These are phyloP conservation scores for Sporobolomyces roseus DNA, from an alignment of 768 basidiomycete species.

Conservation along the genomic window DNA sequence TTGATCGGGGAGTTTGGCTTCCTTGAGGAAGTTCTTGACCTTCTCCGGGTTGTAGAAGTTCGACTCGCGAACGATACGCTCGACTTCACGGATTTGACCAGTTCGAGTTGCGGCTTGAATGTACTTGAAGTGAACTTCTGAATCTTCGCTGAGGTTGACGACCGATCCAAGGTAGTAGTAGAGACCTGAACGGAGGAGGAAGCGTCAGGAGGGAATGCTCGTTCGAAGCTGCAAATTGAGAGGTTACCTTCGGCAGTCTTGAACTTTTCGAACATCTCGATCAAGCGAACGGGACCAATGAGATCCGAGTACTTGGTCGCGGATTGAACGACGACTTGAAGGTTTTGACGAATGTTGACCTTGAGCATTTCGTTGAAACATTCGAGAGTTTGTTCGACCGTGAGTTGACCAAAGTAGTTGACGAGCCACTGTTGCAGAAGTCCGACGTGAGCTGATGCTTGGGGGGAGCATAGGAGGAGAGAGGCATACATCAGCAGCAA, in stretches of 20 bases:
- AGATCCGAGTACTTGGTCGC: slow-evolving; percentile 99
- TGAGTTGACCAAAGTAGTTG: slow-evolving; percentile 91
- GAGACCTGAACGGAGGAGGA: slow-evolving; percentile 57
- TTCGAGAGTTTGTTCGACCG: slow-evolving; percentile 93
- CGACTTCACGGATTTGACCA: slow-evolving; percentile 96
- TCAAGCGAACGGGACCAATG: slow-evolving; percentile 91
- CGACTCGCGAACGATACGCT: slow-evolving; percentile 95
- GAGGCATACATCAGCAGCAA: slow-evolving; percentile 69
- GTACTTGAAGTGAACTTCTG: slow-evolving; percentile 99
- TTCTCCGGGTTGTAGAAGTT: slow-evolving; percentile 98
- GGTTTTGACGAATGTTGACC: slow-evolving; percentile 94
- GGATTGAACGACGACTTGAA: slow-evolving; percentile 92
- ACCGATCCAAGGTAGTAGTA: slow-evolving; percentile 98
- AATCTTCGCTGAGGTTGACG: slow-evolving; percentile 92
- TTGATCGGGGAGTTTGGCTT: slow-evolving; percentile 92
- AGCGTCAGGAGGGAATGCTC: not conserved
- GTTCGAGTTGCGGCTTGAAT: slow-evolving; percentile 98
- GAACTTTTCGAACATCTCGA: slow-evolving; percentile 97
- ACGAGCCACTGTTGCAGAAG: slow-evolving; percentile 72
- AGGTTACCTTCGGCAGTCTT: slow-evolving; percentile 86
- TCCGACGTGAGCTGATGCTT: not conserved
- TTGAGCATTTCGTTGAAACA: slow-evolving; percentile 96
- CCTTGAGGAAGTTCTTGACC: slow-evolving; percentile 99
- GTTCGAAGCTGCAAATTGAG: not conserved
- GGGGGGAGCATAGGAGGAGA: not conserved